phyloP scores from a whole-genome alignment of 305 asterid genomes.

The Fraxinus baroniana region DNA sequence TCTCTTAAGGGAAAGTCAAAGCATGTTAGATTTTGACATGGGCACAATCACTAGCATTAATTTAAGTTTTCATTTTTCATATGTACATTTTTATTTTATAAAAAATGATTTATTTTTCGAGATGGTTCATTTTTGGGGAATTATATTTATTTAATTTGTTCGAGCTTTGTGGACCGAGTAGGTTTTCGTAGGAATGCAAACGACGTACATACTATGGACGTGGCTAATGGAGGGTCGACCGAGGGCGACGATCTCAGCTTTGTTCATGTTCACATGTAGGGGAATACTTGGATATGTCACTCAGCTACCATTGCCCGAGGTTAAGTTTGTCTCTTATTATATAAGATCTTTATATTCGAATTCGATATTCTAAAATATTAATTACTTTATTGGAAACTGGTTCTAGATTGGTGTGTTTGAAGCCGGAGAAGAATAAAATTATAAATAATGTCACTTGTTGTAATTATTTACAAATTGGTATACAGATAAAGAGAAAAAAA shows the following conservation, averaged over 20 bases:
- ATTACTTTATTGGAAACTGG: neutral
- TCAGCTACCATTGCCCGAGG: slow-evolving; percentile 87
- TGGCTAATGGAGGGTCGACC: slow-evolving; percentile 87
- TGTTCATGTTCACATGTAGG: slow-evolving; percentile 91
- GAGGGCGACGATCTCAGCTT: slow-evolving; percentile 68
- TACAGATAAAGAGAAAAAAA: too few relatives aligned
- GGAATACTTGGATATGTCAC: slow-evolving; percentile 93
- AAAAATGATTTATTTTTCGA: neutral
- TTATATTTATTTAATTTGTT: neutral
- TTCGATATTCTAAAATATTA: neutral
- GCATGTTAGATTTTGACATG: neutral
- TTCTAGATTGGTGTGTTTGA: neutral
- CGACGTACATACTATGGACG: slow-evolving; percentile 69
- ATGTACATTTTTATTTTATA: neutral
- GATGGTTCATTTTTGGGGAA: neutral
- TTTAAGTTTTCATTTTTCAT: neutral
- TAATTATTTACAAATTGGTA: too few relatives aligned
- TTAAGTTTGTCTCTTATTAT: slow-evolving; percentile 10
- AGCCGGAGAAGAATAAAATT: neutral
- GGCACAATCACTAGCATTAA: neutral
- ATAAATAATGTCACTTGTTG: too few relatives aligned
- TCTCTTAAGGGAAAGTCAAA: neutral
- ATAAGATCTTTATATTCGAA: neutral
- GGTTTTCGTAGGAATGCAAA: slow-evolving; percentile 87
- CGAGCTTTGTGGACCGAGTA: slow-evolving; percentile 5